Conservation (phyloP, 129 eudicot species). For the Pittosporum tobira region DNA sequence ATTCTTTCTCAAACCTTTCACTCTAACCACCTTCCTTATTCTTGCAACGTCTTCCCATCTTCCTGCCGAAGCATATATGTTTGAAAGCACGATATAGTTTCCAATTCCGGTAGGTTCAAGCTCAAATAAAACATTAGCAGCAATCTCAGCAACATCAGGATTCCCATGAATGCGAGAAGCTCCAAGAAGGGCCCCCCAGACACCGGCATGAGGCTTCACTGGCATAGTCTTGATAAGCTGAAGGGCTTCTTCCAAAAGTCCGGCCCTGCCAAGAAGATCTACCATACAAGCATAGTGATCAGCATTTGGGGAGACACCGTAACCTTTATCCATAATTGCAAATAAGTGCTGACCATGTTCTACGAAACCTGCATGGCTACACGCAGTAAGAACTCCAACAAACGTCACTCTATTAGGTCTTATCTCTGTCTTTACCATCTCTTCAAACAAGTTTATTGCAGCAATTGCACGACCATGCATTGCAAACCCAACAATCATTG, state of each 20-base stretch:
- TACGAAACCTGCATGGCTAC: constrained; percentile 54
- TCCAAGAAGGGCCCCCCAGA: constrained; percentile 73
- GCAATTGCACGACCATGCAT: constrained; percentile 43
- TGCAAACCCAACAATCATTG: constrained; percentile 52
- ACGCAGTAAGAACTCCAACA: constrained; percentile 54
- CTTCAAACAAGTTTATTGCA: constrained; percentile 42
- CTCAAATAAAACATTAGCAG: constrained; percentile 50
- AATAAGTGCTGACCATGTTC: constrained; percentile 39
- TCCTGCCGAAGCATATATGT: constrained; percentile 44
- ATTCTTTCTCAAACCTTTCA: constrained; percentile 37
- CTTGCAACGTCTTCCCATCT: constrained; percentile 49
- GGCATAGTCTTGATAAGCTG: constrained; percentile 43
- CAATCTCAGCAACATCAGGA: constrained; percentile 53
- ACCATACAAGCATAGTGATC: constrained; percentile 55
- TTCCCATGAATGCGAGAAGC: constrained; percentile 51
- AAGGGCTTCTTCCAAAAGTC: constrained; percentile 40
- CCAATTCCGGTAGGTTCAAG: constrained; percentile 55
- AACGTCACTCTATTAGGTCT: constrained; percentile 52
- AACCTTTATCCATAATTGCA: constrained; percentile 32
- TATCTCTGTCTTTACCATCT: constrained; percentile 47
- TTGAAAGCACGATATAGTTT: constrained; percentile 46
- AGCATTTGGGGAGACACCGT: constrained; percentile 29
- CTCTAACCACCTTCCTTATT: constrained; percentile 34
- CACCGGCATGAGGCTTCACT: constrained; percentile 35
- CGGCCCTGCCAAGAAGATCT: constrained; percentile 49